Percentiles rank a stretch among this genome's conserved stretches.
Conservation (phyloP, 192 early-diverging fungal species). For the Chytriomyces sp. region DNA sequence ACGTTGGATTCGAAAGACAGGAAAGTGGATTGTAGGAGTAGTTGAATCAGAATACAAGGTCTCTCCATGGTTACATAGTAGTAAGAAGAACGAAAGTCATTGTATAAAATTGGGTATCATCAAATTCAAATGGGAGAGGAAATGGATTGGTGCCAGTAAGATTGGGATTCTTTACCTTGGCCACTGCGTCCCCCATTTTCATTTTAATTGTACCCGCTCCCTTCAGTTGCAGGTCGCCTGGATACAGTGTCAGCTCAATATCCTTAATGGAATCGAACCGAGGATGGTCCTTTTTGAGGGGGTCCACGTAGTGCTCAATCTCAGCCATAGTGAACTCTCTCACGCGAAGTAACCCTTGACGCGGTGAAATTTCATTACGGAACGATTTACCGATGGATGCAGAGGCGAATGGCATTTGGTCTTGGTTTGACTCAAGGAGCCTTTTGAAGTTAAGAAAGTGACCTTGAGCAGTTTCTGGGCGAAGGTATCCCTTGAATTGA, state of each 20-base stretch:
- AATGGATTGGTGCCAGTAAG: not conserved
- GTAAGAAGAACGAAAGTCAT: slow-evolving; percentile 35
- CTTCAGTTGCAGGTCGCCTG: slow-evolving; percentile 74
- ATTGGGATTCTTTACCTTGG: slow-evolving; percentile 46
- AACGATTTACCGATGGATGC: slow-evolving; percentile 97
- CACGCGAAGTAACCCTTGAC: slow-evolving; percentile 92
- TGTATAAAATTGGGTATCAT: slow-evolving; percentile 27
- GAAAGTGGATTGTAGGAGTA: not conserved
- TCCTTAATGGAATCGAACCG: slow-evolving; percentile 87
- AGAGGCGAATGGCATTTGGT: slow-evolving; percentile 99
- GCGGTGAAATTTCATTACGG: slow-evolving; percentile 98
- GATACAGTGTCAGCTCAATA: slow-evolving; percentile 77
- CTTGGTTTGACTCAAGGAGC: slow-evolving; percentile 96
- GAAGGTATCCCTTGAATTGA: slow-evolving; percentile 87
- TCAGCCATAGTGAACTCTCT: slow-evolving; percentile 71
- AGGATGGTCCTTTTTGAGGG: slow-evolving; percentile 86
- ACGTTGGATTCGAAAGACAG: not conserved
- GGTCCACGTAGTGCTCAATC: slow-evolving; percentile 99
- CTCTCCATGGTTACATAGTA: slow-evolving; percentile 30
- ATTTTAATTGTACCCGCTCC: slow-evolving; percentile 78
- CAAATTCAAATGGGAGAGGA: slow-evolving; percentile 7
- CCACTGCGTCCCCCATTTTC: slow-evolving; percentile 92
- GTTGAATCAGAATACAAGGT: slow-evolving; percentile 17
- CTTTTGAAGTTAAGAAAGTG: slow-evolving; percentile 99
- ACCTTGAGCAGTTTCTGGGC: slow-evolving; percentile 99